These are phyloP conservation scores for Pleurotus citrinopileatus DNA, from an alignment of 768 basidiomycete genomes.

Conservation along the genomic window DNA sequence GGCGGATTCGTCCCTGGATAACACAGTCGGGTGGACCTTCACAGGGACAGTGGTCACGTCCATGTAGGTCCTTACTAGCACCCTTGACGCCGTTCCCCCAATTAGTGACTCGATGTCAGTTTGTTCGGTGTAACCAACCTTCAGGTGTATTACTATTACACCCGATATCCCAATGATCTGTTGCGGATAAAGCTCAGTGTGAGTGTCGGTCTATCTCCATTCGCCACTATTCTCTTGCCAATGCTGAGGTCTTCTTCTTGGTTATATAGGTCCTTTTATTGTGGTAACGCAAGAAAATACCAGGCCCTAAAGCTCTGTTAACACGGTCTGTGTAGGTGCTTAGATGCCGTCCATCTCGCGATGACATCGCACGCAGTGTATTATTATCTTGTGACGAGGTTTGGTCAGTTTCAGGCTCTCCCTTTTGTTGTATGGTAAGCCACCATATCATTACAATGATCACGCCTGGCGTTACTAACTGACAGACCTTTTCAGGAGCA, in stretches of 20 bases:
- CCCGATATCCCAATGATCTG: background rate
- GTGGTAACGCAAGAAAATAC: too few relatives aligned
- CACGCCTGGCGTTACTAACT: background rate
- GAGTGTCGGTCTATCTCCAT: background rate
- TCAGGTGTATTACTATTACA: background rate
- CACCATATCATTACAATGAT: background rate
- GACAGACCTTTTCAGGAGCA: background rate
- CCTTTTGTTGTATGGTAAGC: background rate
- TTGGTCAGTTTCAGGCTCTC: background rate
- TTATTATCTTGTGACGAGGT: background rate
- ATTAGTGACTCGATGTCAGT: too few relatives aligned
- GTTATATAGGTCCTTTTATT: too few relatives aligned
- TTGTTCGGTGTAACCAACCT: background rate
- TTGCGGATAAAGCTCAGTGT: background rate
- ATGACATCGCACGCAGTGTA: background rate
- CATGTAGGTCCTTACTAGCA: too few relatives aligned
- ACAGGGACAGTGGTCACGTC: too few relatives aligned
- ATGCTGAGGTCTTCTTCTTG: too few relatives aligned
- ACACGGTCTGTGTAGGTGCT: background rate
- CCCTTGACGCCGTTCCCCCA: too few relatives aligned
- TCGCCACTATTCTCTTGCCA: background rate
- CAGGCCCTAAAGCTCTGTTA: background rate
- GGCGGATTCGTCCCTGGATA: too few relatives aligned
- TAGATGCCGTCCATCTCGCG: background rate
- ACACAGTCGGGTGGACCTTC: too few relatives aligned